Evolutionary conservation across 495 filamentous ascomycete genomes (phyloP), one percentile per base, ranked within the genome.

Genomic region (Hypomontagnella submonticulosa): DNA sequence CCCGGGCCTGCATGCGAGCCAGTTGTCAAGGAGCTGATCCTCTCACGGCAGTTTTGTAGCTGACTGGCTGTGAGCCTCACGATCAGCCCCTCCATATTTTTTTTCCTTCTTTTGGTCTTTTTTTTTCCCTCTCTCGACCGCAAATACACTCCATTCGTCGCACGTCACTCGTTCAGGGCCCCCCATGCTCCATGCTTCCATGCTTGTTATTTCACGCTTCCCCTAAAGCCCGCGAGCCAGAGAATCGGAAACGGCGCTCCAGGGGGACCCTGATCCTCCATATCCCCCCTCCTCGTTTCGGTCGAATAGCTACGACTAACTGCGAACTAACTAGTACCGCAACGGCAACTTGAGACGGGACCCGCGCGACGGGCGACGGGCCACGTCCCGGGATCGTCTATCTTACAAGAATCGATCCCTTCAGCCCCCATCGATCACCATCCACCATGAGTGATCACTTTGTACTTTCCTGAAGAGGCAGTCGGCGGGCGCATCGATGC

Each of bases 61-160:
- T 71, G 66, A 71, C 69, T 73, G 71, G 71, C 53, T 67, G 57
- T 51, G 56, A 73, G 71, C 69, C 66, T 74, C 66, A 64, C 66
- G 69, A 74, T 74, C 63, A 65, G 69, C 66, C 69, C 69, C 60
- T 71, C 64, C 61, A 57, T 61, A 54, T 44, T 27, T 48, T n/a
- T 44, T 49, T 48, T 30, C 38, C 16, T 11, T 20, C 36, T 48
- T 41, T 32, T 47, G 30, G 13, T 37, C 40, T 51, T 16, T 18
- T 51, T 53, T 6, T 38, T 49, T 18, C 9, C 36, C 6, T 38
- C 6, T 10, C 12, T 53, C 49, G 37, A 34, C 18, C 18, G 38
- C 33, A 34, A 62, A 44, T 15, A 36, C 15, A 38, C 43, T 19
- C 51, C 32, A 37, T 63, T 47, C 42, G 41, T 46, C 30, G 16